phyloP scores from a whole-genome alignment of 352 stramenopile species.

The Phytophthora pini region DNA sequence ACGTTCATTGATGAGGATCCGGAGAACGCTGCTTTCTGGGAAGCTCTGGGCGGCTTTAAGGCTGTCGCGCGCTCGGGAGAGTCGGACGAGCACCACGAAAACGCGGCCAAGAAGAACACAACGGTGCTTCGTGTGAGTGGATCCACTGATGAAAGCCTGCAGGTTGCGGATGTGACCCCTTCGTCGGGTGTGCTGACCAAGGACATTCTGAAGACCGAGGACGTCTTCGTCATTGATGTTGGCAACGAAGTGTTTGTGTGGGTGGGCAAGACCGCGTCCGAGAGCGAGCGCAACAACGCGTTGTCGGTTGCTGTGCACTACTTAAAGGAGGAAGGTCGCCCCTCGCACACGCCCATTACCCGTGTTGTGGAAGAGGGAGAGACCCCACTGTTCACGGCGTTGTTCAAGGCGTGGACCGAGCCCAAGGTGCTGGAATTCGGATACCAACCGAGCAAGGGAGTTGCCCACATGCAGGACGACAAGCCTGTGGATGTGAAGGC shows the following conservation, averaged over 20 bases:
- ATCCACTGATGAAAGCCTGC: conserved; percentile 53
- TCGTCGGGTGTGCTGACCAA: conserved; percentile 79
- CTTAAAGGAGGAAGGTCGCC: conserved; percentile 64
- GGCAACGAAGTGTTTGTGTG: conserved; percentile 92
- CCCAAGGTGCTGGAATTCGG: conserved; percentile 76
- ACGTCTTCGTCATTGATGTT: conserved; percentile 94
- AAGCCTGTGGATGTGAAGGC: conserved; percentile 69
- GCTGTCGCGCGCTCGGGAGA: conserved; percentile 72
- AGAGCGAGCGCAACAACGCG: conserved; percentile 87
- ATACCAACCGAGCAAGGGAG: conserved; percentile 50
- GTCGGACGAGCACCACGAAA: conserved; percentile 72
- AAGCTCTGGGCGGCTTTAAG: conserved; percentile 84
- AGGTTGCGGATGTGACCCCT: conserved; percentile 71
- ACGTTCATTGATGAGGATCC: conserved; percentile 92
- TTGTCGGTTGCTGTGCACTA: conserved; percentile 89
- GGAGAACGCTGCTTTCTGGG: conserved; percentile 93
- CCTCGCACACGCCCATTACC: conserved; percentile 76
- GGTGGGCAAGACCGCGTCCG: conserved; percentile 88
- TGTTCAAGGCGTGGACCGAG: conserved; percentile 83
- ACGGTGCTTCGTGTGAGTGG: conserved; percentile 84
- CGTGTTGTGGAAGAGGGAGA: conserved; percentile 88
- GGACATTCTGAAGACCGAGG: conserved; percentile 79
- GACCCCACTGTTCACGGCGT: conserved; percentile 83
- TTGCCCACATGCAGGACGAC: conserved; percentile 50
- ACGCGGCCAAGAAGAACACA: conserved; percentile 63